Conservation (phyloP, 768 basidiomycete species). For the Leccinellum rugosiceps region DNA sequence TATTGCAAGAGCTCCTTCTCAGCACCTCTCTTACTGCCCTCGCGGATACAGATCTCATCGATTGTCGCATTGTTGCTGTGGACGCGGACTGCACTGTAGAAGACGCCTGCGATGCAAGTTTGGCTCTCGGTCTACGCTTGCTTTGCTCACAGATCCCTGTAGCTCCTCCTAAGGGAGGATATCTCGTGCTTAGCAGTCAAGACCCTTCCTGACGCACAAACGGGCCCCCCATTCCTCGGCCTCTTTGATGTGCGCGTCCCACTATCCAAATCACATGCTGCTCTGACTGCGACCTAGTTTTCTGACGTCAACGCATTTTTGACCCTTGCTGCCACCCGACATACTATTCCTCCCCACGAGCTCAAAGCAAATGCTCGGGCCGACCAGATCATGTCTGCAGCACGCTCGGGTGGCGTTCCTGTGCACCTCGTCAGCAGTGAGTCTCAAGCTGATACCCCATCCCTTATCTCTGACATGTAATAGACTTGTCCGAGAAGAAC, state of each 20-base stretch:
- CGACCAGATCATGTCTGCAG: constrained; percentile 69
- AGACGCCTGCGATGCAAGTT: constrained; percentile 73
- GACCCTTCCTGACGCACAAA: constrained; percentile 21
- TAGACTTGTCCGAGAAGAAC: constrained; percentile 86
- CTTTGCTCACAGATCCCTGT: neutral
- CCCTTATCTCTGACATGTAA: neutral
- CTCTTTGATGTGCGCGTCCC: constrained; percentile 66
- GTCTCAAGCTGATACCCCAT: constrained; percentile 23
- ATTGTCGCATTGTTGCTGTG: constrained; percentile 61
- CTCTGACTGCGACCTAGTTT: constrained; percentile 46
- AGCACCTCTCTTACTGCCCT: neutral
- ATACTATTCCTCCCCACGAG: constrained; percentile 62
- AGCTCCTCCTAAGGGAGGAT: constrained; percentile 64
- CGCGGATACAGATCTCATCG: constrained; percentile 56
- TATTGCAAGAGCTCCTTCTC: neutral
- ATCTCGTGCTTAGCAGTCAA: constrained; percentile 65
- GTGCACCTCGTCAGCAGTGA: constrained; percentile 76
- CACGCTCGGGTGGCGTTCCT: constrained; percentile 69
- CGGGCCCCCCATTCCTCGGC: constrained; percentile 42
- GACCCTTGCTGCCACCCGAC: constrained; percentile 75
- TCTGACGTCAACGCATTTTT: constrained; percentile 88
- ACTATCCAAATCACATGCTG: neutral
- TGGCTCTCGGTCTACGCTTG: neutral
- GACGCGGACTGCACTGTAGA: constrained; percentile 75
- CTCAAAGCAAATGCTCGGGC: constrained; percentile 56